Percentiles rank a stretch among this genome's conserved stretches.
These are phyloP conservation scores for Naganishia sp. DNA, from an alignment of 1,284 basidiomycete species.

Conservation along the genomic window DNA sequence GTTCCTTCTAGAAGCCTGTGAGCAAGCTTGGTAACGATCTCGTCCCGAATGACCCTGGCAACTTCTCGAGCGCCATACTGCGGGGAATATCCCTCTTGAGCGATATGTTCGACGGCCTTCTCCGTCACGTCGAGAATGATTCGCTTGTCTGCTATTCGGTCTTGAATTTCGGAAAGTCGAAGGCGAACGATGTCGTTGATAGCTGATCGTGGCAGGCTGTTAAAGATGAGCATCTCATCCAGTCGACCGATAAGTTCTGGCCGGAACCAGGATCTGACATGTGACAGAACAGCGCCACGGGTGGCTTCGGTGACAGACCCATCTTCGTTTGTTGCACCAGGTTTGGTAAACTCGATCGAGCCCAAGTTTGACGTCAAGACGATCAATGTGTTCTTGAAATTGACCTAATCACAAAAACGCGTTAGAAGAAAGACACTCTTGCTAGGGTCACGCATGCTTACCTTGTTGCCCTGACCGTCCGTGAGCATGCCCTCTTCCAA, in stretches of 20 bases:
- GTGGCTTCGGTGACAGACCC: conserved; percentile 70
- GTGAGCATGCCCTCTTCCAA: conserved; percentile 88
- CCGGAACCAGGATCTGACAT: conserved; percentile 76
- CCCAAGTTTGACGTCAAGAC: conserved; percentile 94
- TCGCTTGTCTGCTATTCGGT: conserved; percentile 64
- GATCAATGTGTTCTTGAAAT: conserved; percentile 75
- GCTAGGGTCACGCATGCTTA: background rate
- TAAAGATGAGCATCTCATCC: conserved; percentile 85
- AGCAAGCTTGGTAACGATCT: conserved; percentile 76
- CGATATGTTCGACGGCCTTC: conserved; percentile 70
- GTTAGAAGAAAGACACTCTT: background rate
- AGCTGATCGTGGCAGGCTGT: conserved; percentile 73
- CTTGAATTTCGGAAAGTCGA: conserved; percentile 72
- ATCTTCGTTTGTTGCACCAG: conserved; percentile 64
- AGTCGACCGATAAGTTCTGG: conserved; percentile 88
- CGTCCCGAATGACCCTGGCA: conserved; percentile 72
- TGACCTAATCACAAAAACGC: conserved; percentile 41
- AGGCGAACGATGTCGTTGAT: conserved; percentile 77
- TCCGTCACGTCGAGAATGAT: conserved; percentile 73
- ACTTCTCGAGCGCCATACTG: conserved; percentile 83
- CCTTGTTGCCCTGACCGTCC: conserved; percentile 57
- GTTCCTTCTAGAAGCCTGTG: conserved; percentile 72
- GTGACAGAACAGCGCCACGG: conserved; percentile 68
- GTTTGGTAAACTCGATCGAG: conserved; percentile 60
- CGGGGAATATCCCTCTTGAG: conserved; percentile 77